phyloP scores from a whole-genome alignment of 257 asterid species.

The Solanum chaucha region DNA sequence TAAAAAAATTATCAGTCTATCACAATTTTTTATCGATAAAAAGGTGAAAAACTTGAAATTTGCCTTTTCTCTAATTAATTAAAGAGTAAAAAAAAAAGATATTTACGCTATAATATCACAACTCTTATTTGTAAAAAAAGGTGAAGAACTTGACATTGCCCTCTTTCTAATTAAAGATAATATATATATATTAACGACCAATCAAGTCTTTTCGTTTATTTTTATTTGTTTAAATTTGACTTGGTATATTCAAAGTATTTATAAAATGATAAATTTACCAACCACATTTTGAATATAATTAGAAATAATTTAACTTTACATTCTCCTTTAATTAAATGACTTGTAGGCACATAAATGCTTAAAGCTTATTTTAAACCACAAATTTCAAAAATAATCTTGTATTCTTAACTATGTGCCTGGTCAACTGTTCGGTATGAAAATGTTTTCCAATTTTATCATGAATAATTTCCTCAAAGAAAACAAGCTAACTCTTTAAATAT shows the following conservation, averaged over 20 bases:
- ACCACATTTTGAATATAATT: not conserved
- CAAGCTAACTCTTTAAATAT: no score
- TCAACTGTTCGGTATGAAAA: no score
- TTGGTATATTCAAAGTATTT: not conserved
- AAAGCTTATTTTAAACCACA: not conserved
- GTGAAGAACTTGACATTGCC: not conserved
- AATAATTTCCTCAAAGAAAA: no score
- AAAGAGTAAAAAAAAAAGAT: no score
- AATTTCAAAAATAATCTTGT: not conserved
- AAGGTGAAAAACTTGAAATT: no score
- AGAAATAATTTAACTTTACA: not conserved
- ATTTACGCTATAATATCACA: not conserved
- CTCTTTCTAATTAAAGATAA: not conserved
- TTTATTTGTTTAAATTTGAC: not conserved
- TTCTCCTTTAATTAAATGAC: not conserved
- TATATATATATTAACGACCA: not conserved
- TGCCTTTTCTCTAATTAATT: no score
- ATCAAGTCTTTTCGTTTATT: no score
- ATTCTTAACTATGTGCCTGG: not conserved
- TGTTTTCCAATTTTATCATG: no score
- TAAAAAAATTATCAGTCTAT: no score
- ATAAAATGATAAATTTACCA: not conserved
- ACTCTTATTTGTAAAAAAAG: not conserved
- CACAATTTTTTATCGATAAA: no score
- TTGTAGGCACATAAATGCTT: not conserved